A percentile compares a stretch with the other conserved stretches of the same genome.
phyloP scores from a whole-genome alignment of 2,329 filamentous ascomycete species.

The Aspergillus sp. region DNA sequence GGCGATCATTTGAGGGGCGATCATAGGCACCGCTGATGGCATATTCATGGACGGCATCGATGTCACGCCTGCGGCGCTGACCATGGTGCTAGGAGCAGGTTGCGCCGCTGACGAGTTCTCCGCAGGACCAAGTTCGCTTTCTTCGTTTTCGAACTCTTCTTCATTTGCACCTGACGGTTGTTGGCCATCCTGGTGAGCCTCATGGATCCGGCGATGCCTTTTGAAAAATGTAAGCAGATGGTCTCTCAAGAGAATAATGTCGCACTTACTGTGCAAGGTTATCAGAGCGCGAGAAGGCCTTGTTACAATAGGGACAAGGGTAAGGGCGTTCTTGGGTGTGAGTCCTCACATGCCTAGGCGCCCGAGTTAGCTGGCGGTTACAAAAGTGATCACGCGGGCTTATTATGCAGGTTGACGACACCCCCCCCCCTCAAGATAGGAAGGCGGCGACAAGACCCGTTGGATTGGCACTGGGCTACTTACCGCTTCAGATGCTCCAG shows the following conservation, averaged over 20 bases:
- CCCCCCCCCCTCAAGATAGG: conserved; percentile 14
- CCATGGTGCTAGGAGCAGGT: conserved; percentile 21
- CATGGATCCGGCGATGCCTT: conserved; percentile 71
- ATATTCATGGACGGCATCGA: conserved; percentile 26
- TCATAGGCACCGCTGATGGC: conserved; percentile 32
- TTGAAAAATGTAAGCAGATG: conserved; percentile 26
- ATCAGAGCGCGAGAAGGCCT: conserved; percentile 96
- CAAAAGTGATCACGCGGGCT: conserved; percentile 35
- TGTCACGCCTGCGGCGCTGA: conserved; percentile 26
- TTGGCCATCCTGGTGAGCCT: conserved; percentile 55
- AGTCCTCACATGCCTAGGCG: conserved; percentile 86
- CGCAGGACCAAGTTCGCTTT: conserved; percentile 73
- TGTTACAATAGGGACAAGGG: conserved; percentile 94
- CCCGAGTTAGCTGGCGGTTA: conserved; percentile 44
- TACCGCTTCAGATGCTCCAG: conserved; percentile 99
- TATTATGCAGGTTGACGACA: conserved; percentile 12
- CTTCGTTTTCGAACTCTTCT: conserved; percentile 80
- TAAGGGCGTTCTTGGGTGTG: conserved; percentile 99
- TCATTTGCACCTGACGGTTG: conserved; percentile 43
- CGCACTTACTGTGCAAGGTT: conserved; percentile 86
- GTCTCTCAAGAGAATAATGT: conserved; percentile 1
- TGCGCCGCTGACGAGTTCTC: conserved; percentile 58
- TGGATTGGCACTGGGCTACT: conserved; percentile 33
- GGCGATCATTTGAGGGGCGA: conserved; percentile 33
- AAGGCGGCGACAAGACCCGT: too few species aligned